These are phyloP conservation scores for Gentiana dahurica DNA, from an alignment of 257 asterid species.

Conservation along the genomic window DNA sequence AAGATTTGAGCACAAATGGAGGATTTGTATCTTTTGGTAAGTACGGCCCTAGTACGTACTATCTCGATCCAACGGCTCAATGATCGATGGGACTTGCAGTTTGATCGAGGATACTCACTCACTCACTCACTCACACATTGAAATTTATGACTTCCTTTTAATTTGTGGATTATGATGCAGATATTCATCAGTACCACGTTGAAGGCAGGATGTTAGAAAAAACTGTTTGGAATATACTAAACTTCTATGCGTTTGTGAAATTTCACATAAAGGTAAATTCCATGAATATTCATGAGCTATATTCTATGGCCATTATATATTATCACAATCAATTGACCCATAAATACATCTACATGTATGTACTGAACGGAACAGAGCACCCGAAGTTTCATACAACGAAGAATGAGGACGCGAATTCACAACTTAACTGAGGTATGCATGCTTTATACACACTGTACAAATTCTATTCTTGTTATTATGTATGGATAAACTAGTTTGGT, in stretches of 20 bases:
- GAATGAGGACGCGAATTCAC: conserved; percentile 68
- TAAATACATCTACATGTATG: conserved; percentile 14
- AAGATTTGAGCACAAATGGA: conserved; percentile 77
- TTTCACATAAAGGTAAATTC: conserved; percentile 70
- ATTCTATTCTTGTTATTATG: background rate
- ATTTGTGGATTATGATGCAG: conserved; percentile 22
- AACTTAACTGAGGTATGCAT: conserved; percentile 53
- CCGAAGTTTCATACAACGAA: conserved; percentile 68
- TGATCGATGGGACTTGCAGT: background rate
- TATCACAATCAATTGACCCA: background rate
- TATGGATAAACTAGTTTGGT: background rate
- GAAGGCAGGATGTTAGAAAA: conserved; percentile 75
- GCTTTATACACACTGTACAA: background rate
- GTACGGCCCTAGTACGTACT: background rate
- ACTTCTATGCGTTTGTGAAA: conserved; percentile 66
- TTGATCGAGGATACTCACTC: background rate
- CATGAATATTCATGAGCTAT: conserved; percentile 12
- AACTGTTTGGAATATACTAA: conserved; percentile 83
- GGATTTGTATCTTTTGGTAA: conserved; percentile 89
- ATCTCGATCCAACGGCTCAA: no score
- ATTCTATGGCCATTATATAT: background rate
- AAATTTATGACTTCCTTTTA: conserved; percentile 6
- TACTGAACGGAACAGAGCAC: conserved; percentile 40
- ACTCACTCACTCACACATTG: conserved; percentile 1
- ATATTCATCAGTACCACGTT: conserved; percentile 55